Conservation (phyloP, 257 asterid species). For the Fraxinus pennsylvanica region DNA sequence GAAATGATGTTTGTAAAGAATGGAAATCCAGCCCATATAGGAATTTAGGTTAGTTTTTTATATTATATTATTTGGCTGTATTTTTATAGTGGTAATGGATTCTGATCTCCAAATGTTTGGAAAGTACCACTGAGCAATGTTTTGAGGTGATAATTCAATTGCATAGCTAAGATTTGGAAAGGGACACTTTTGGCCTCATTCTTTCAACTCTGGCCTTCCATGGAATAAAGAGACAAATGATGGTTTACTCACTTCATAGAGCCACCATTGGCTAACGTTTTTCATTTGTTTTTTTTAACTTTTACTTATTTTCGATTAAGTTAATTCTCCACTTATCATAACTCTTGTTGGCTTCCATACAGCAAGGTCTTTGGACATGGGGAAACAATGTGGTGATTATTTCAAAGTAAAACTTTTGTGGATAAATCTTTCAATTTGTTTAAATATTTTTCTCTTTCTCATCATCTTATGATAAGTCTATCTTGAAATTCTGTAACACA, state of each 20-base stretch:
- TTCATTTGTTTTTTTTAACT: too few relatives aligned
- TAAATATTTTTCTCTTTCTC: too few relatives aligned
- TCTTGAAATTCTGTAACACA: too few relatives aligned
- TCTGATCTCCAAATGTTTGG: conserved; percentile 19
- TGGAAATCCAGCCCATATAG: conserved; percentile 26
- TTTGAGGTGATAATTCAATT: background rate
- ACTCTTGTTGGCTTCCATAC: background rate
- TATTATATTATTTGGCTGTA: background rate
- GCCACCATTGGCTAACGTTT: conserved; percentile 3
- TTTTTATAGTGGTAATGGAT: conserved; percentile 7
- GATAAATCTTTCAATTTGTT: conserved; percentile 12
- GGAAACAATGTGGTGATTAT: conserved; percentile 26
- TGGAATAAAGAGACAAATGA: conserved; percentile 40
- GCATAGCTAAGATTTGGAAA: conserved; percentile 3
- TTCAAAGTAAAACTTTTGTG: conserved; percentile 17
- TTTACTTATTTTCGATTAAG: too few relatives aligned
- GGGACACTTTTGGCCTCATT: conserved; percentile 22
- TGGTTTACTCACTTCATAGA: conserved; percentile 28
- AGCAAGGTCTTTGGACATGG: conserved; percentile 15
- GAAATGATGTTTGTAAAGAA: conserved; percentile 19
- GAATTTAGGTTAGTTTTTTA: conserved; percentile 8
- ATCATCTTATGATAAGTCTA: too few relatives aligned
- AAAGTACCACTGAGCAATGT: conserved; percentile 30
- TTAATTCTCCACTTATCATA: background rate
- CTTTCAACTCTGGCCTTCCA: conserved; percentile 40